phyloP scores from a whole-genome alignment of 2,329 filamentous ascomycete species.

The Fusarium torreyae region DNA sequence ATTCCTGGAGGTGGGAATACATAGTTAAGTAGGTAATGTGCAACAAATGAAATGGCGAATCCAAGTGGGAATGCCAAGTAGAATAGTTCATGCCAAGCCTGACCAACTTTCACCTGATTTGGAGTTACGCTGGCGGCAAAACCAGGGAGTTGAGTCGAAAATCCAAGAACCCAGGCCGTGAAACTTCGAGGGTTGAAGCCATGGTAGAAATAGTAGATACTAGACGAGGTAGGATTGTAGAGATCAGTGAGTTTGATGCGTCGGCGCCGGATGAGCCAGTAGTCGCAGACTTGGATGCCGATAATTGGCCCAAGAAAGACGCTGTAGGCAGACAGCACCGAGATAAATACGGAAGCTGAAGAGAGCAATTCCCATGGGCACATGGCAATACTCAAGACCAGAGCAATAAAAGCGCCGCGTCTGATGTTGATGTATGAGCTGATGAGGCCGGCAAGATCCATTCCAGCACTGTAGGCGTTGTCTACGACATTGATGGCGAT shows the following conservation, averaged over 20 bases:
- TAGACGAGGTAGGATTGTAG: not conserved
- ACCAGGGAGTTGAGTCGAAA: slow-evolving; percentile 1
- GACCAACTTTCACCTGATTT: not conserved
- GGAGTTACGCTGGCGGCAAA: slow-evolving; percentile 3
- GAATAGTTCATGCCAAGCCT: not conserved
- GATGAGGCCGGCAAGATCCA: slow-evolving; percentile 8
- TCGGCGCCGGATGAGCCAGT: not conserved
- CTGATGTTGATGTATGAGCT: slow-evolving; percentile 2
- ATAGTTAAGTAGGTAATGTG: not conserved
- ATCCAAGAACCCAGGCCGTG: not conserved
- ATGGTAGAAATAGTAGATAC: slow-evolving; percentile 1
- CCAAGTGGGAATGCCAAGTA: not conserved
- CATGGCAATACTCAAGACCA: not conserved
- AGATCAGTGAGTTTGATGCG: slow-evolving; percentile 5
- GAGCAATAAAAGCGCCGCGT: slow-evolving; percentile 1
- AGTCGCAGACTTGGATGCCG: slow-evolving; percentile 3
- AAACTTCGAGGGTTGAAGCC: slow-evolving; percentile 6
- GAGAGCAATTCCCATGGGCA: slow-evolving; percentile 3
- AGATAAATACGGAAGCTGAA: slow-evolving; percentile 1
- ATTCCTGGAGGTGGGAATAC: not conserved
- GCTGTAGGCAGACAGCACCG: not conserved
- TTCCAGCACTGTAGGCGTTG: slow-evolving; percentile 5
- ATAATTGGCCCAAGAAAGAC: slow-evolving; percentile 5
- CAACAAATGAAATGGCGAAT: not conserved
- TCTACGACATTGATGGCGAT: slow-evolving; percentile 1